Evolutionary conservation across 2,329 filamentous ascomycete species (phyloP).

Genomic region (Alternaria brassicicola): DNA sequence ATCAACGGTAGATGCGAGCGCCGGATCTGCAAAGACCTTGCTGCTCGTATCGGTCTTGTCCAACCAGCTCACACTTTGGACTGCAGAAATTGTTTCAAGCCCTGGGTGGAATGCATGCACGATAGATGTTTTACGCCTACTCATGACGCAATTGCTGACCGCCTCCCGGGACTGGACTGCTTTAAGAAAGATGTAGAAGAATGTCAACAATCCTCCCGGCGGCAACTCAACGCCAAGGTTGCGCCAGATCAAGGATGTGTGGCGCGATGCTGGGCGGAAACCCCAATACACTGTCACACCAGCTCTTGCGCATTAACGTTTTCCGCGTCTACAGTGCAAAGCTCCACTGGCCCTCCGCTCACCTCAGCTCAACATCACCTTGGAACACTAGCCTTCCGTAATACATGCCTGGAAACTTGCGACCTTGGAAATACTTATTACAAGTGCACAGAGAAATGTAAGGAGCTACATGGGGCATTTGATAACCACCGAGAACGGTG

Average conservation of each 20-base stretch:
- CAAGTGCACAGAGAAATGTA: not conserved
- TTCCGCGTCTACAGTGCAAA: not conserved
- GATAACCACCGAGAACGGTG: not conserved
- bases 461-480: not conserved
- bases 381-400: not conserved
- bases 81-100: not conserved
- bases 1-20: constrained; percentile 1
- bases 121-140: not conserved
- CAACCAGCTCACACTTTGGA: not conserved
- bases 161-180: not conserved
- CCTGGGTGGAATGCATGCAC: not conserved
- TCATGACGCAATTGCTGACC: not conserved
- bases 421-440: not conserved
- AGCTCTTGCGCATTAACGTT: not conserved
- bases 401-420: not conserved
- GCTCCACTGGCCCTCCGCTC: not conserved
- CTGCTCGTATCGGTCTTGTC: not conserved
- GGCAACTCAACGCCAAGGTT: not conserved
- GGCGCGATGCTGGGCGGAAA: not conserved
- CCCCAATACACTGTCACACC: not conserved
- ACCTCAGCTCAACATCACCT: too few species aligned
- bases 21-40: constrained; percentile 1
- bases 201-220: not conserved
- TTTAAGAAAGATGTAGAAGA: not conserved
- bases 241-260: not conserved